These are phyloP conservation scores for Ochromonas danica DNA, from an alignment of 108 stramenopile genomes.

Conservation along the genomic window DNA sequence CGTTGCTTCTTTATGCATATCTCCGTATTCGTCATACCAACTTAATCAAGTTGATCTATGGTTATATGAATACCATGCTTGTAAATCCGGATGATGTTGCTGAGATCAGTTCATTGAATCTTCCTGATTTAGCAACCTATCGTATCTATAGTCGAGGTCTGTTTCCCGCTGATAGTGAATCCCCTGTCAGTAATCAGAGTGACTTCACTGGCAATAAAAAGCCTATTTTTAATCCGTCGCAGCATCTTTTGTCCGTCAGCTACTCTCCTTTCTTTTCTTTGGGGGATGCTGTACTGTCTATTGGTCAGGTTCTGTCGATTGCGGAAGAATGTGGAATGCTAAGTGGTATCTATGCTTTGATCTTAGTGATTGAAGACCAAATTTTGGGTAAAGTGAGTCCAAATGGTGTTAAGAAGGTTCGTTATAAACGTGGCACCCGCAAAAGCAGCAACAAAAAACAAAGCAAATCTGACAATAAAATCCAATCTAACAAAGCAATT, in stretches of 20 bases:
- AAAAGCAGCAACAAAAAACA: too few species aligned
- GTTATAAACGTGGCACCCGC: too few species aligned
- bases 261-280: too few species aligned
- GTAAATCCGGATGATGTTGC: neutral
- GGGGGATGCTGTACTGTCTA: neutral
- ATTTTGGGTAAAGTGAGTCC: neutral
- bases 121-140: too few species aligned
- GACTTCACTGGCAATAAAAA: neutral
- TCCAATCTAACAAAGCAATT: too few species aligned
- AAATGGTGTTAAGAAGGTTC: too few species aligned
- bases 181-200: neutral
- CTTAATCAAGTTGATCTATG: neutral
- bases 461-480: too few species aligned
- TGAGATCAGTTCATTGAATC: neutral
- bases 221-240: too few species aligned
- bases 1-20: neutral
- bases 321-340: constrained; percentile 18
- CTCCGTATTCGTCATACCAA: neutral
- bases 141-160: neutral
- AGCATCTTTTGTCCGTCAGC: too few species aligned
- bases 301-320: neutral
- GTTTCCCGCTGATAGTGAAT: neutral
- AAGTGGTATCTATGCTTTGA: neutral
- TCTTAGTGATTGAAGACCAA: neutral
- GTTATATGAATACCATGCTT: neutral